Evolutionary conservation across 805 yeast genomes (phyloP).

Genomic region (Komagataella mondaviorum): DNA sequence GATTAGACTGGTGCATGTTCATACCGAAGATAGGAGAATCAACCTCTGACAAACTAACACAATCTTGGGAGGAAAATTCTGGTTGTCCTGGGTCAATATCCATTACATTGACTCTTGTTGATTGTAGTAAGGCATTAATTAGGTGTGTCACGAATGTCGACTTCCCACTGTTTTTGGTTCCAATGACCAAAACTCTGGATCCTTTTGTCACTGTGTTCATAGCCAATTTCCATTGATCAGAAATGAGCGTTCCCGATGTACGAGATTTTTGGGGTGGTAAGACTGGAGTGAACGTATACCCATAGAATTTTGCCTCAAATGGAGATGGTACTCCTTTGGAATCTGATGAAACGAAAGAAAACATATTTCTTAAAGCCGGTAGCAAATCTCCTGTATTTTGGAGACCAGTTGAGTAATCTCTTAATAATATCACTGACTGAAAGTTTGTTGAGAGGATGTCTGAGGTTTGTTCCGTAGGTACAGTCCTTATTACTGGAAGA

Average conservation of each 20-base stretch:
- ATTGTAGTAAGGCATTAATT: slow-evolving; percentile 28
- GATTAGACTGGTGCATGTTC: slow-evolving; percentile 16
- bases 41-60: slow-evolving; percentile 39
- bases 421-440: slow-evolving; percentile 27
- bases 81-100: slow-evolving; percentile 91
- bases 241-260: slow-evolving; percentile 12
- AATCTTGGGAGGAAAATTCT: slow-evolving; percentile 61
- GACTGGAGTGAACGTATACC: slow-evolving; percentile 25
- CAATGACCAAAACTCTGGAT: slow-evolving; percentile 29
- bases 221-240: slow-evolving; percentile 14
- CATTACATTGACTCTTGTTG: slow-evolving; percentile 29
- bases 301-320: slow-evolving; percentile 2
- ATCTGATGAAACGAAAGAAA: slow-evolving; percentile 12
- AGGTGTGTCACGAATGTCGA: slow-evolving; percentile 52
- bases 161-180: slow-evolving; percentile 73
- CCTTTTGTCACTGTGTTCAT: slow-evolving; percentile 1
- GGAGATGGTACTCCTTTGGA: slow-evolving; percentile 8
- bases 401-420: slow-evolving; percentile 26
- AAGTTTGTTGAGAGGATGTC: slow-evolving; percentile 24
- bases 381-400: slow-evolving; percentile 26
- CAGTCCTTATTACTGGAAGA: slow-evolving; percentile 29
- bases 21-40: slow-evolving; percentile 23
- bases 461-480: slow-evolving; percentile 23
- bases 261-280: slow-evolving; percentile 13
- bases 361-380: slow-evolving; percentile 30